Conservation (phyloP, 169 alveolate species). For the Cryptosporidium sp. region DNA sequence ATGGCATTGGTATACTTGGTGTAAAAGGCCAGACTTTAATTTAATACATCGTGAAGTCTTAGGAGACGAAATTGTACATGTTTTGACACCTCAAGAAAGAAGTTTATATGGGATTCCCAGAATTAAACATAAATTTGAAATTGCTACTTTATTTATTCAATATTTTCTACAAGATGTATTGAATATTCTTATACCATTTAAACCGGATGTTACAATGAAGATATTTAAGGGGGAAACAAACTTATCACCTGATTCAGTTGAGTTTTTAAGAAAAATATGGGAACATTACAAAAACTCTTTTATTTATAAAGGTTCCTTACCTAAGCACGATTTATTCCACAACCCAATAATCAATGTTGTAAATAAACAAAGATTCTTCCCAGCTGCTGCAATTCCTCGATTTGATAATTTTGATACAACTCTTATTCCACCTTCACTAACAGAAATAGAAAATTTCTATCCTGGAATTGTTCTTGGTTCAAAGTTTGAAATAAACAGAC, state of each 20-base stretch:
- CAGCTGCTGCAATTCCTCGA: constrained; percentile 29
- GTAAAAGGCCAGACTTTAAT: constrained; percentile 16
- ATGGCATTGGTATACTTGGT: constrained; percentile 68
- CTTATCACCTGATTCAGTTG: constrained; percentile 9
- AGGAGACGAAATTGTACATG: constrained; percentile 40
- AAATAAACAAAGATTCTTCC: constrained; percentile 49
- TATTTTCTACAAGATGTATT: constrained; percentile 49
- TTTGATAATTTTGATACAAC: constrained; percentile 39
- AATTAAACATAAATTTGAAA: constrained; percentile 23
- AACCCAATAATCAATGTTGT: constrained; percentile 31
- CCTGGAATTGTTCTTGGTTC: constrained; percentile 11
- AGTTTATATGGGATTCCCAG: constrained; percentile 18
- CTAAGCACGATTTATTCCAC: constrained; percentile 30
- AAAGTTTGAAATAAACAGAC: not conserved
- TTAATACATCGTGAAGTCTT: constrained; percentile 13
- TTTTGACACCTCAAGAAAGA: constrained; percentile 13
- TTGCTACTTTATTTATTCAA: constrained; percentile 38
- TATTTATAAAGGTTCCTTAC: constrained; percentile 20
- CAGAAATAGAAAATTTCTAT: not conserved
- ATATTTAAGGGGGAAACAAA: constrained; percentile 18
- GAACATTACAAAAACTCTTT: constrained; percentile 44
- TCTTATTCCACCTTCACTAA: not conserved
- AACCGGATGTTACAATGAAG: not conserved
- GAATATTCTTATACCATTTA: constrained; percentile 31
- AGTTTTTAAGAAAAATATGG: constrained; percentile 21